Base-by-base conservation (phyloP, 73 alveolate genomes). In the Diophrys appendiculata region DNA sequence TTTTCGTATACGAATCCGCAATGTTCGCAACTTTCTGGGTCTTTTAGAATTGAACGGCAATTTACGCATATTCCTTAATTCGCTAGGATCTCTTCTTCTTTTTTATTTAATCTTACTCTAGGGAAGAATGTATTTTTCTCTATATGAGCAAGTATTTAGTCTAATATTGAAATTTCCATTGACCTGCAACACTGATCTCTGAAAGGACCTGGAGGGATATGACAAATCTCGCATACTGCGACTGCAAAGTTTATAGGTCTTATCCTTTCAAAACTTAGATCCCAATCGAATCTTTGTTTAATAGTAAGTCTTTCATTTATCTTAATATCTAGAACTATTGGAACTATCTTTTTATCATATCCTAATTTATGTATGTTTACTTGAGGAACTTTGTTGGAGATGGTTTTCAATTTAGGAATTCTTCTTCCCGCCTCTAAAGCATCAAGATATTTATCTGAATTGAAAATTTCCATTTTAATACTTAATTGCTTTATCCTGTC, bases 81-180 rank as follows among this genome's bases (percentile, higher is more conserved):
- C 2, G 90, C 81, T 0, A 82, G 26, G 1, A 64, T 56, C 33
- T 82, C 90, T 76, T 76, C 91, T 24, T 83, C 91, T 34, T 69
- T 85, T 27, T 54, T 69, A 24, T 82, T 72, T 43, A 85, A 78
- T 27, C 86, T 53, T 22, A 60, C 88, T 25, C 87, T 52, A 1
- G 86, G 93, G 77, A 78, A 82, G 90, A 82, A 82, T 3, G 90
- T 82, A 67, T 72, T 74, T 73, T 82, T 82, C 34, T 82, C 90
- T 18, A 82, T 82, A 68, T 82, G 84, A 0, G 72, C 84, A 25
- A 72, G 65, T 33, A 82, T 73, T 34, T 82, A 54, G 43, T 82
- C 90, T 26, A 82, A 33, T 8, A 82, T 82, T 22, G 84, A 82
- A 27, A 34, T 33, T 1, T 65, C 80, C 90, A 82, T 73, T 29